phyloP scores from a whole-genome alignment of 495 filamentous ascomycete species.

The Penicillium flavigenum region DNA sequence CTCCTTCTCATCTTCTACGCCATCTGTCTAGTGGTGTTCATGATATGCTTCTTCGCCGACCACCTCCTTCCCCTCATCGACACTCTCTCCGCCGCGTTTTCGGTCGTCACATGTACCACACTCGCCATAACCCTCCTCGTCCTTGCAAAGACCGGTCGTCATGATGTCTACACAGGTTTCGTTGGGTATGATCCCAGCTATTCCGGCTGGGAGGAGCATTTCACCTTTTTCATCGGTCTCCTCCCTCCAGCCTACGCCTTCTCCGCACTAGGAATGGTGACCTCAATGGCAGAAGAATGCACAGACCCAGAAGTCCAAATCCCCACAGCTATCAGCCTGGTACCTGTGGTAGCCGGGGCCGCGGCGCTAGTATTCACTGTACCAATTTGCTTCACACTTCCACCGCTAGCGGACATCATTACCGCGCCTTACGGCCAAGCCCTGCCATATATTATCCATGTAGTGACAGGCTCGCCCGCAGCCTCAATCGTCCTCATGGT shows the following conservation, averaged over 20 bases:
- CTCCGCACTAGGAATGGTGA: conserved; percentile 49
- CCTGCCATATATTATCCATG: conserved; percentile 19
- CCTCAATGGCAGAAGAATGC: conserved; percentile 57
- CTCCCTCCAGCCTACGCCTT: conserved; percentile 54
- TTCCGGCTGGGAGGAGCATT: conserved; percentile 54
- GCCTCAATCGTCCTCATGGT: conserved; percentile 67
- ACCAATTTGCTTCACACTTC: conserved; percentile 60
- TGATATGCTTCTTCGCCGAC: conserved; percentile 52
- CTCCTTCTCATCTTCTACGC: conserved; percentile 53
- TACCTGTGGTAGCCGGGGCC: conserved; percentile 47
- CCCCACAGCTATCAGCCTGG: conserved; percentile 55
- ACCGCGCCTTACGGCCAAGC: conserved; percentile 47
- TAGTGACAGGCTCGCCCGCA: conserved; percentile 19
- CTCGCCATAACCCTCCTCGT: conserved; percentile 46
- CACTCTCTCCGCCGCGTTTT: conserved; percentile 28
- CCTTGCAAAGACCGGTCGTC: conserved; percentile 46
- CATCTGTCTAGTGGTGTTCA: conserved; percentile 50
- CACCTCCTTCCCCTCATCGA: conserved; percentile 51
- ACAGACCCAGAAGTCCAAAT: conserved; percentile 59
- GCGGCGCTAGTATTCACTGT: conserved; percentile 57
- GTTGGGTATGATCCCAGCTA: conserved; percentile 47
- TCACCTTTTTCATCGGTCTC: conserved; percentile 56
- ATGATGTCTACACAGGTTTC: conserved; percentile 54
- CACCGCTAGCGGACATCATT: conserved; percentile 47
- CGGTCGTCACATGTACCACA: conserved; percentile 23